A percentile compares a stretch with the other conserved stretches of the same genome.
Evolutionary conservation across 352 stramenopile genomes (phyloP).

Genomic region (Globisporangium megalacanthum): DNA sequence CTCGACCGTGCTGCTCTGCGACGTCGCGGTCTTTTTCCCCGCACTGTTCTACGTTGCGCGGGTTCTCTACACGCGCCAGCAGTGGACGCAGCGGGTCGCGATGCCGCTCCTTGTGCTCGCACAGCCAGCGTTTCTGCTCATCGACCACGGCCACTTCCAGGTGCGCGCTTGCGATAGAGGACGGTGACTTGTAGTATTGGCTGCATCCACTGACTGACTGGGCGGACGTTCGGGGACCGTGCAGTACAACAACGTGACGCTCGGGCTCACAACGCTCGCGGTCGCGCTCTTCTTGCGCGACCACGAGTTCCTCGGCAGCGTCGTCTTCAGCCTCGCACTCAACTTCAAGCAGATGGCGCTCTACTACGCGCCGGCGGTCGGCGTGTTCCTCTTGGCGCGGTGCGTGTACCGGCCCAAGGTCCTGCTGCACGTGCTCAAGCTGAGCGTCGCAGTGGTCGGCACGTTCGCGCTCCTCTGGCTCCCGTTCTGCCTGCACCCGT

Average conservation of each 20-base stretch:
- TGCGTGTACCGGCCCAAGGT: constrained; percentile 58
- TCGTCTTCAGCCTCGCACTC: constrained; percentile 91
- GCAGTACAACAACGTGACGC: constrained; percentile 96
- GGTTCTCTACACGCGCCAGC: constrained; percentile 32
- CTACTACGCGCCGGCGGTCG: constrained; percentile 95
- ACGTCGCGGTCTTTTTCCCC: constrained; percentile 90
- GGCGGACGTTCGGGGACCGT: background rate
- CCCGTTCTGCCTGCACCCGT: constrained; percentile 79
- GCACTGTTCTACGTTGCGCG: constrained; percentile 39
- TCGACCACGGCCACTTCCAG: constrained; percentile 99
- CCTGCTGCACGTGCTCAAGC: constrained; percentile 56
- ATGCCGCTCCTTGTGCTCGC: constrained; percentile 73
- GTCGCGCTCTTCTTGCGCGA: constrained; percentile 65
- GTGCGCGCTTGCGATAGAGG: constrained; percentile 19
- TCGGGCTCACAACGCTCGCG: constrained; percentile 86
- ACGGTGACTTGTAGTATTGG: too few relatives aligned
- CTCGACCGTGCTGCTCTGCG: constrained; percentile 89
- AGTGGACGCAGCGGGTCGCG: constrained; percentile 54
- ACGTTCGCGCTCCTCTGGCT: constrained; percentile 90
- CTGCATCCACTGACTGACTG: background rate
- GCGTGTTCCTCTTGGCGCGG: constrained; percentile 89
- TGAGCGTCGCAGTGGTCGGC: constrained; percentile 82
- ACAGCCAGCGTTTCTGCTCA: constrained; percentile 89
- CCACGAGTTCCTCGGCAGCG: constrained; percentile 76
- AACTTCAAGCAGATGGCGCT: constrained; percentile 99